A percentile compares a stretch with the other conserved stretches of the same genome.
Evolutionary conservation across 768 basidiomycete species (phyloP).

Genomic region (Piloderma croceum): DNA sequence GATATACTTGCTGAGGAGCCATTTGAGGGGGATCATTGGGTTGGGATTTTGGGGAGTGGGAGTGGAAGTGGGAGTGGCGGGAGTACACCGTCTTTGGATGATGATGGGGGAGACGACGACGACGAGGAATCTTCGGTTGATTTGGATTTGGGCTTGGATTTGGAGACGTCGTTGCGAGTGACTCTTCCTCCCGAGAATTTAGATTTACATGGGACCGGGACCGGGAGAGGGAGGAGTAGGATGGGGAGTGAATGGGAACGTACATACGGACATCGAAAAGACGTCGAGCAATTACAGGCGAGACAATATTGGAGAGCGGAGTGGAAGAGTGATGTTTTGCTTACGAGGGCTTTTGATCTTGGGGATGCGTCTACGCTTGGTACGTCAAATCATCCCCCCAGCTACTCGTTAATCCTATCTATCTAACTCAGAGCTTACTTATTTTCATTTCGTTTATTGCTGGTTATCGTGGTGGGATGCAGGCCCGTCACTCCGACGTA

Average conservation of each 20-base stretch:
- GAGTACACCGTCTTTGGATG: slow-evolving; percentile 59
- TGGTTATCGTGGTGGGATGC: background rate
- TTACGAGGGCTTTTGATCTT: slow-evolving; percentile 48
- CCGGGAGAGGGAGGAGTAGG: background rate
- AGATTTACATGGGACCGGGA: background rate
- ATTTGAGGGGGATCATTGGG: slow-evolving; percentile 83
- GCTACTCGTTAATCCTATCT: too few species aligned
- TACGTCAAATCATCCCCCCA: too few species aligned
- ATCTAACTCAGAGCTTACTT: too few species aligned
- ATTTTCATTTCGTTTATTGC: background rate
- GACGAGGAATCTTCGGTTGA: slow-evolving; percentile 23
- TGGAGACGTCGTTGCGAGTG: too few species aligned
- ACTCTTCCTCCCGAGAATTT: background rate
- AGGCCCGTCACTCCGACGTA: slow-evolving; percentile 44
- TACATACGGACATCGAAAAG: slow-evolving; percentile 42
- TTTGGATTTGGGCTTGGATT: too few species aligned
- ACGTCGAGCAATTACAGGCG: slow-evolving; percentile 56
- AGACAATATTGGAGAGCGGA: slow-evolving; percentile 72
- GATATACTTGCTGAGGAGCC: slow-evolving; percentile 79
- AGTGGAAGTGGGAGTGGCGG: slow-evolving; percentile 44
- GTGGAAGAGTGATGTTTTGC: slow-evolving; percentile 48
- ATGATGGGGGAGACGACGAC: slow-evolving; percentile 47
- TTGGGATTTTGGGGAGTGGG: slow-evolving; percentile 50
- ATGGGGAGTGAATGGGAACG: slow-evolving; percentile 10
- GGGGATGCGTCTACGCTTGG: slow-evolving; percentile 73